A percentile compares a stretch with the other conserved stretches of the same genome.
These are phyloP conservation scores for Termitomyces eurrhizus DNA, from an alignment of 768 basidiomycete genomes.

Conservation along the genomic window DNA sequence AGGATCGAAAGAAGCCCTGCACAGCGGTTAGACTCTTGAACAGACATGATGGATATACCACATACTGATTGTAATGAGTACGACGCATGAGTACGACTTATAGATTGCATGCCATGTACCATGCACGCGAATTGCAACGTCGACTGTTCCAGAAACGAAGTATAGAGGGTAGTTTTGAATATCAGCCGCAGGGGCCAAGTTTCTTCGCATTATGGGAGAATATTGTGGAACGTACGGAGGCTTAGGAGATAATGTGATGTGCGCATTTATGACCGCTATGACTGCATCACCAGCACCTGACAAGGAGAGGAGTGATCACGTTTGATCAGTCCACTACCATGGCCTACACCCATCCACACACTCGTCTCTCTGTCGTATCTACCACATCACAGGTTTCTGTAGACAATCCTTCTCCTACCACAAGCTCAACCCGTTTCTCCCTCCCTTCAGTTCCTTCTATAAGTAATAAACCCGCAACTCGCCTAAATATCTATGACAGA, in stretches of 20 bases:
- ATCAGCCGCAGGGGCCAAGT: constrained; percentile 42
- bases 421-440: constrained; percentile 67
- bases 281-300: background rate
- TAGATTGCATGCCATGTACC: constrained; percentile 72
- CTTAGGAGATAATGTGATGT: constrained; percentile 1
- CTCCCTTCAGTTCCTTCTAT: constrained; percentile 39
- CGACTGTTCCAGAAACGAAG: constrained; percentile 74
- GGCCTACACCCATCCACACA: constrained; percentile 60
- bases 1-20: constrained; percentile 83
- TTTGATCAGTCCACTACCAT: constrained; percentile 13
- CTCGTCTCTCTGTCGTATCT: constrained; percentile 67
- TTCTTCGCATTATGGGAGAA: constrained; percentile 30
- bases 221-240: background rate
- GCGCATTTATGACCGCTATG: background rate
- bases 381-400: constrained; percentile 50
- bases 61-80: constrained; percentile 83
- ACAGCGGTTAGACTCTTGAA: background rate
- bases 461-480: constrained; percentile 35
- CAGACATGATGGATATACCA: constrained; percentile 10
- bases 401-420: constrained; percentile 53
- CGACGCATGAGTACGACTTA: constrained; percentile 68
- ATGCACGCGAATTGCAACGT: constrained; percentile 68
- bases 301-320: background rate
- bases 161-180: constrained; percentile 75
- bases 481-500: constrained; percentile 86